Conservation (phyloP, 768 basidiomycete genomes). For the Phaeotremella fagi region DNA sequence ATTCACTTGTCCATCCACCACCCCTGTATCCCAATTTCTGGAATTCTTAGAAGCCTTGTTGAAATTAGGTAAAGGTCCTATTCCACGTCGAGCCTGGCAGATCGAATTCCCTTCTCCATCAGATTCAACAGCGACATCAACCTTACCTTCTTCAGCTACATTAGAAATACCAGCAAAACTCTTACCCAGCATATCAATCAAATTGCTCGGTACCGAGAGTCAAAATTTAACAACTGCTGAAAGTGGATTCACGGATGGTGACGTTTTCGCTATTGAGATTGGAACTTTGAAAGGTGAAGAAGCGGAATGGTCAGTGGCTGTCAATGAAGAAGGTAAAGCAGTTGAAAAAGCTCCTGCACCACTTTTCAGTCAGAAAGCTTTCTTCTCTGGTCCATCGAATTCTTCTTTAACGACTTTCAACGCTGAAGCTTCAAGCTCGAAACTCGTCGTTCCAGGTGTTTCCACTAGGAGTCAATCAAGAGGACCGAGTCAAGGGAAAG, state of each 20-base stretch:
- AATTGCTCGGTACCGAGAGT: constrained; percentile 1
- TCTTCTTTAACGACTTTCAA: constrained; percentile 9
- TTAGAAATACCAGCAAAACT: constrained; percentile 2
- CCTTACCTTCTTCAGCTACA: not conserved
- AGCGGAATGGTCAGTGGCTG: constrained; percentile 56
- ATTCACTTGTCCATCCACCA: constrained; percentile 29
- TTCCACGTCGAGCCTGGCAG: constrained; percentile 3
- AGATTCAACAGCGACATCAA: constrained; percentile 7
- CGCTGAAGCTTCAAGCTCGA: not conserved
- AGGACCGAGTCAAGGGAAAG: constrained; percentile 45
- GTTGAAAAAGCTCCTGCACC: constrained; percentile 29
- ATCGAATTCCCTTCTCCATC: constrained; percentile 4
- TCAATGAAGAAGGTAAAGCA: constrained; percentile 29
- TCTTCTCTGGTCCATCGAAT: constrained; percentile 23
- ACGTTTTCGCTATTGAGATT: constrained; percentile 74
- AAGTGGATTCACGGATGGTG: constrained; percentile 50
- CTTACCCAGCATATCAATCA: constrained; percentile 11
- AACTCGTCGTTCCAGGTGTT: constrained; percentile 7
- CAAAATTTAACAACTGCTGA: constrained; percentile 45
- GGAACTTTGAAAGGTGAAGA: constrained; percentile 45
- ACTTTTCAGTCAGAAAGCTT: constrained; percentile 32
- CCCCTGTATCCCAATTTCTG: constrained; percentile 21
- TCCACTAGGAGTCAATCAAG: constrained; percentile 42
- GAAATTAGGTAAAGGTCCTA: not conserved
- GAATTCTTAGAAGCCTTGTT: constrained; percentile 15